Percentiles rank a stretch among this genome's conserved stretches.
These are phyloP conservation scores for Hordeum vulgare DNA, from an alignment of 176 grass and related monocot species.

Conservation along the genomic window DNA sequence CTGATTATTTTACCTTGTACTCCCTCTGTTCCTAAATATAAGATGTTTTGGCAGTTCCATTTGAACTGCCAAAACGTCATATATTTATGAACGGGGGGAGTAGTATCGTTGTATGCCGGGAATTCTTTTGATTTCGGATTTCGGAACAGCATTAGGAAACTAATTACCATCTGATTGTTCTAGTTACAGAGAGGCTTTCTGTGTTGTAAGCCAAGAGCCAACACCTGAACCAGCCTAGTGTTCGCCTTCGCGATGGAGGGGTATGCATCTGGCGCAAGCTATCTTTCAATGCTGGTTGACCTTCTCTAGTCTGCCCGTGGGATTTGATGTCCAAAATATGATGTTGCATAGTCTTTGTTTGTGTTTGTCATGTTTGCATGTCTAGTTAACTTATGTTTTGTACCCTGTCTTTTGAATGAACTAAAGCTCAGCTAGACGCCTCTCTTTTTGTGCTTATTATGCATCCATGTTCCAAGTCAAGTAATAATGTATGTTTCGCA, in stretches of 20 bases:
- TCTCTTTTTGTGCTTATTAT: background rate
- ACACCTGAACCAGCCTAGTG: background rate
- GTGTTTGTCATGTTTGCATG: background rate
- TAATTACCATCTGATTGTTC: no score
- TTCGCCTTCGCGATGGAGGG: background rate
- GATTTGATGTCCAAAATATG: no score
- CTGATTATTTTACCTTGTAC: background rate
- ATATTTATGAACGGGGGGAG: no score
- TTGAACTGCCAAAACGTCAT: no score
- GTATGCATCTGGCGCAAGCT: background rate
- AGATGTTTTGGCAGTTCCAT: no score
- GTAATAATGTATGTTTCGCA: no score
- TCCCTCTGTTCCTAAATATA: no score
- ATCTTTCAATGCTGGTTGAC: background rate
- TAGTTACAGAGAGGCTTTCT: background rate
- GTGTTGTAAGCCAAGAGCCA: background rate
- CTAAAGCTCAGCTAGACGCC: background rate
- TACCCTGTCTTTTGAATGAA: background rate
- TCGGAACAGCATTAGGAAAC: no score
- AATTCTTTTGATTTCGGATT: background rate
- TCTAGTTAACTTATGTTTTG: background rate
- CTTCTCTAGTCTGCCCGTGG: background rate
- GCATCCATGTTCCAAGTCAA: background rate
- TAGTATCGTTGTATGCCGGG: background rate
- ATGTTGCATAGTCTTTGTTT: no score